Conservation (phyloP, 805 yeast genomes). For the Sugiyamaella chiloensis region DNA sequence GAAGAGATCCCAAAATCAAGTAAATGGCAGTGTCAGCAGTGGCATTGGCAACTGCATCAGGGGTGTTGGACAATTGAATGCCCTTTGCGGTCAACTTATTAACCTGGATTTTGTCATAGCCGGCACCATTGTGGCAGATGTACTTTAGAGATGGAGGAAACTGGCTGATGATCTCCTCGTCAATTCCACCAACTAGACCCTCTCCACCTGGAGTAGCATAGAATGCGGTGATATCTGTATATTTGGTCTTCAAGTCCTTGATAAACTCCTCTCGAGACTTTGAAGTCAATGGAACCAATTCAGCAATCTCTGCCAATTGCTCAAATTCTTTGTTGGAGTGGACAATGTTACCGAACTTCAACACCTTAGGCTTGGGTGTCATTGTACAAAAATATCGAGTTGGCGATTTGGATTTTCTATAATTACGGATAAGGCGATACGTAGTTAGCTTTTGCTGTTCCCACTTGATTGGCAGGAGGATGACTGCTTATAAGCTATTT, state of each 20-base stretch:
- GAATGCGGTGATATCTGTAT: slow-evolving; percentile 38
- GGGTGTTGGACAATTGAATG: slow-evolving; percentile 52
- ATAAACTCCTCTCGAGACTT: slow-evolving; percentile 42
- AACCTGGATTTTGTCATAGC: slow-evolving; percentile 53
- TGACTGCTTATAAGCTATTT: neutral
- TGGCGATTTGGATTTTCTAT: too few species aligned
- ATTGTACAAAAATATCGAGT: too few species aligned
- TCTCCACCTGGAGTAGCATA: slow-evolving; percentile 44
- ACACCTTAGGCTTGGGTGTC: slow-evolving; percentile 51
- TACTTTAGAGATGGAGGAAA: slow-evolving; percentile 42
- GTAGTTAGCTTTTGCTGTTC: neutral
- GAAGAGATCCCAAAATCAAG: slow-evolving; percentile 48
- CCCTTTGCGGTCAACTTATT: slow-evolving; percentile 39
- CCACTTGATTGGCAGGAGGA: too few species aligned
- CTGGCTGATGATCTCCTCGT: slow-evolving; percentile 40
- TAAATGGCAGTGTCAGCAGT: slow-evolving; percentile 58
- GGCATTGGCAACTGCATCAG: slow-evolving; percentile 49
- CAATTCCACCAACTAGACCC: slow-evolving; percentile 41
- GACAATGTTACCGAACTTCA: slow-evolving; percentile 59
- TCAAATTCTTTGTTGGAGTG: slow-evolving; percentile 69
- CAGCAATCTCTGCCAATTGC: slow-evolving; percentile 45
- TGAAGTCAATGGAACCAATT: slow-evolving; percentile 44
- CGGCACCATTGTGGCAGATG: slow-evolving; percentile 54
- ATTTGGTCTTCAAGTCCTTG: slow-evolving; percentile 35
- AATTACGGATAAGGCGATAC: neutral